phyloP scores from a whole-genome alignment of 2,329 filamentous ascomycete genomes.

The Pyrenophora tritici-repentis region DNA sequence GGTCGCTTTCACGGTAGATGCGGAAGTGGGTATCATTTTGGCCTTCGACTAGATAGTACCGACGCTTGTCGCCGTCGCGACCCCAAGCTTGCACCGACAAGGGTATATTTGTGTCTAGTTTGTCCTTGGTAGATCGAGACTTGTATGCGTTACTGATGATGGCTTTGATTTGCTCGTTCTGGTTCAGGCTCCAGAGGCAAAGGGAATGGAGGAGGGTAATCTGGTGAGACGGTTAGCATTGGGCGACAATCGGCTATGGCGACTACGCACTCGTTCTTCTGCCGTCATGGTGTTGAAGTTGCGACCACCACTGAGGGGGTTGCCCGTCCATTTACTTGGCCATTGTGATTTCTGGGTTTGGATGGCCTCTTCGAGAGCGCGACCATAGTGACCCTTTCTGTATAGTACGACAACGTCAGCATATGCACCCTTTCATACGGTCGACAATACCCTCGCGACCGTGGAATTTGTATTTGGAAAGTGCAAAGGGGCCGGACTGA shows the following conservation, averaged over 20 bases:
- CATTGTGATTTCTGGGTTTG: constrained; percentile 85
- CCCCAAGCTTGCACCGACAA: constrained; percentile 92
- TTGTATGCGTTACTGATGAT: constrained; percentile 75
- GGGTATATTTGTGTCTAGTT: constrained; percentile 78
- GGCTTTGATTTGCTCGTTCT: constrained; percentile 79
- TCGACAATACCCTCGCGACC: constrained; percentile 27
- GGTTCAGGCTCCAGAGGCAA: constrained; percentile 85
- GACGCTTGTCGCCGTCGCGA: constrained; percentile 83
- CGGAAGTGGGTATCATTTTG: constrained; percentile 92
- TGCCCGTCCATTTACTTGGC: constrained; percentile 83
- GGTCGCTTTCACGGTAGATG: constrained; percentile 91
- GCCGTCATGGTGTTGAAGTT: constrained; percentile 84
- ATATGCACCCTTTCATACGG: neutral
- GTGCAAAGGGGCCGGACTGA: constrained; percentile 58
- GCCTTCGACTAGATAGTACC: constrained; percentile 93
- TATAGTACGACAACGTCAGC: constrained; percentile 41
- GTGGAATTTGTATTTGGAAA: constrained; percentile 7
- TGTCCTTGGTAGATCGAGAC: constrained; percentile 79
- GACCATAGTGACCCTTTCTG: constrained; percentile 88
- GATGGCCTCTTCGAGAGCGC: constrained; percentile 92
- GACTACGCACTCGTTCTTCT: constrained; percentile 72
- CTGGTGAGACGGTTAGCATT: constrained; percentile 54
- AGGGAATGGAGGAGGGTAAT: constrained; percentile 81
- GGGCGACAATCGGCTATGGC: neutral
- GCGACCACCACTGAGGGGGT: constrained; percentile 77